Evolutionary conservation across 441 rosid species (phyloP).

Genomic region (Flueggea neowawraea): DNA sequence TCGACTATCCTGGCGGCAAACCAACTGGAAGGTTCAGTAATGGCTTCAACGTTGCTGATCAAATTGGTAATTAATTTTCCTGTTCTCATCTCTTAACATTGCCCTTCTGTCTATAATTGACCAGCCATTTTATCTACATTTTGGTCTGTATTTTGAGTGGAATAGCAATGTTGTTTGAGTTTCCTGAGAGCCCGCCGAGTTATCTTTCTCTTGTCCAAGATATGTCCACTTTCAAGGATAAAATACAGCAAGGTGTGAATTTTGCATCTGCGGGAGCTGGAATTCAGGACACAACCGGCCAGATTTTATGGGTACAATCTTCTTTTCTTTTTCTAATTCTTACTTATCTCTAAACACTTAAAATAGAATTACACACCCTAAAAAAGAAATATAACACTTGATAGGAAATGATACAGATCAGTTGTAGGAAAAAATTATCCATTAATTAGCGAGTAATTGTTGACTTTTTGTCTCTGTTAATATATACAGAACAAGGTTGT

Average conservation of each 20-base stretch:
- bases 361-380: too few species aligned
- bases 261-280: slow-evolving; percentile 39
- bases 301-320: slow-evolving; percentile 9
- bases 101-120: too few species aligned
- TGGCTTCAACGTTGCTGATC: slow-evolving; percentile 25
- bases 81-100: too few species aligned
- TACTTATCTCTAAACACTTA: too few species aligned
- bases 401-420: too few species aligned
- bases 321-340: too few species aligned
- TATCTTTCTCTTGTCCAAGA: slow-evolving; percentile 9
- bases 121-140: too few species aligned
- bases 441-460: too few species aligned
- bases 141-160: not conserved
- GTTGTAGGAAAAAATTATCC: too few species aligned
- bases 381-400: too few species aligned
- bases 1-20: slow-evolving; percentile 20
- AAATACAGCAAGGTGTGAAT: slow-evolving; percentile 26
- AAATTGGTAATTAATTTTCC: slow-evolving; percentile 18
- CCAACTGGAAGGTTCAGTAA: slow-evolving; percentile 37
- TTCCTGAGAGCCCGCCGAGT: slow-evolving; percentile 22
- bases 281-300: slow-evolving; percentile 19
- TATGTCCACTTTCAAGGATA: slow-evolving; percentile 9
- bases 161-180: slow-evolving; percentile 23
- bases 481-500: not conserved
- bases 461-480: too few species aligned